A percentile compares a stretch with the other conserved stretches of the same genome.
phyloP scores from a whole-genome alignment of 2,329 filamentous ascomycete genomes.

The Nothomitra cinnamomea region DNA sequence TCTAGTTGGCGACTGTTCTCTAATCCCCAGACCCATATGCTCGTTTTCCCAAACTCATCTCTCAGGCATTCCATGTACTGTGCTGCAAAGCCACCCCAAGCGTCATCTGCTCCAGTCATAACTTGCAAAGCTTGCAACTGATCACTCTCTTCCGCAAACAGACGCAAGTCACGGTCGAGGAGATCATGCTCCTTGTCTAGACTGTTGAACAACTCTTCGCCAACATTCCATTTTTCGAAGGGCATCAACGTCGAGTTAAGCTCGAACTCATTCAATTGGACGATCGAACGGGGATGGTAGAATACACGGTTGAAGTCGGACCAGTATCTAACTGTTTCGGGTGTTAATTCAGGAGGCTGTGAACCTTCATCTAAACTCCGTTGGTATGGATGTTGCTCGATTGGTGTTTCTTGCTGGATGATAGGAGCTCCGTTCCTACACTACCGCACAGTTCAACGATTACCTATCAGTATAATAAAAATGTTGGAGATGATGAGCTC shows the following conservation, averaged over 20 bases:
- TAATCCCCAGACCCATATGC: constrained; percentile 74
- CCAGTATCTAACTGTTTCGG: constrained; percentile 76
- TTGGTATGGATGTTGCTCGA: constrained; percentile 61
- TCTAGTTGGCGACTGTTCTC: constrained; percentile 42
- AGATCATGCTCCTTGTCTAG: constrained; percentile 71
- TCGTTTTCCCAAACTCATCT: constrained; percentile 81
- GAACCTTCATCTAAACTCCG: constrained; percentile 57
- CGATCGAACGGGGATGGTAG: constrained; percentile 74
- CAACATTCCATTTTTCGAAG: constrained; percentile 59
- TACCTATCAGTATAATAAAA: not conserved
- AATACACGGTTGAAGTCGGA: constrained; percentile 89
- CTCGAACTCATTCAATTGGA: constrained; percentile 79
- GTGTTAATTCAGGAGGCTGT: constrained; percentile 43
- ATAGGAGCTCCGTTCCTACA: constrained; percentile 49
- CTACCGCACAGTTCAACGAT: not conserved
- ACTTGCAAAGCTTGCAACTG: constrained; percentile 77
- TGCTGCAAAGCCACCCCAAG: constrained; percentile 63
- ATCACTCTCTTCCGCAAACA: constrained; percentile 86
- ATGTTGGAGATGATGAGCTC: not conserved
- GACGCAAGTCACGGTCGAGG: constrained; percentile 74
- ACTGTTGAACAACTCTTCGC: constrained; percentile 56
- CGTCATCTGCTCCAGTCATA: constrained; percentile 54
- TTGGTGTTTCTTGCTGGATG: constrained; percentile 49
- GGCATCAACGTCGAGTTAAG: constrained; percentile 64
- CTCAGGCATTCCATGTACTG: constrained; percentile 60